Base-by-base conservation (phyloP, 1,284 basidiomycete species). In the Cutaneotrichosporon mucoides region DNA sequence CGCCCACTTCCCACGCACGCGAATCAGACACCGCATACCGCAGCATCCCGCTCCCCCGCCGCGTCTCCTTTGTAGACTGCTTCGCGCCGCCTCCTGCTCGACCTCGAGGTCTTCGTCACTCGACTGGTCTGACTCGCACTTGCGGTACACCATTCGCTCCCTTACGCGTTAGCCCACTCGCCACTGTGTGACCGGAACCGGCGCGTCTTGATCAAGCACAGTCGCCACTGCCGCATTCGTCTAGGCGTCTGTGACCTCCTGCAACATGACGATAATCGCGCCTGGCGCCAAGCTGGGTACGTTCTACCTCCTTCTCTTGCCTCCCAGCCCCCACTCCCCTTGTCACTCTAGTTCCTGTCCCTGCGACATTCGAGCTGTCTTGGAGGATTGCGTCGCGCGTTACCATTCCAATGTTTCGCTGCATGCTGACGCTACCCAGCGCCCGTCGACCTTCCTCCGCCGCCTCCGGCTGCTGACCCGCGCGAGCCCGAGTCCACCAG, bases 401-500 rank as follows among this genome's bases (percentile, higher is more conserved):
- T 38, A 42, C 34, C 15, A n/a, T 33, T 34, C 15, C n/a, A 36
- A 24, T 15, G 41, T 43, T 55, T 46, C 42, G 34, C 50, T 37
- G 8, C 37, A 33, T 12, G 38, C 53, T 55, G 9, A 55, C 53
- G 59, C 54, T 37, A 15, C 24, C 24, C 24, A 76, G 73, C 73
- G 45, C 68, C 72, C 6, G 65, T 69, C 9, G 73, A 77, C 59
- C 66, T 74, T n/a, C 73, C 75, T n/a, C 74, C 76, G 11, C 75
- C 75, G 9, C 67, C 71, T 16, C 74, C 75, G 2, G 55, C 59
- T 5, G 62, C 69, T 12, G 76, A 78, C 58, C 76, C 76, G 24
- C 69, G 76, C 24, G 76, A 78, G 58, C 76, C 76, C 6, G 66
- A 70, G 16, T 60, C 70, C 4, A 57, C 64, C 8, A 51, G 53